Conservation (phyloP, 2,329 filamentous ascomycete genomes). For the Incumbomyces lentus region DNA sequence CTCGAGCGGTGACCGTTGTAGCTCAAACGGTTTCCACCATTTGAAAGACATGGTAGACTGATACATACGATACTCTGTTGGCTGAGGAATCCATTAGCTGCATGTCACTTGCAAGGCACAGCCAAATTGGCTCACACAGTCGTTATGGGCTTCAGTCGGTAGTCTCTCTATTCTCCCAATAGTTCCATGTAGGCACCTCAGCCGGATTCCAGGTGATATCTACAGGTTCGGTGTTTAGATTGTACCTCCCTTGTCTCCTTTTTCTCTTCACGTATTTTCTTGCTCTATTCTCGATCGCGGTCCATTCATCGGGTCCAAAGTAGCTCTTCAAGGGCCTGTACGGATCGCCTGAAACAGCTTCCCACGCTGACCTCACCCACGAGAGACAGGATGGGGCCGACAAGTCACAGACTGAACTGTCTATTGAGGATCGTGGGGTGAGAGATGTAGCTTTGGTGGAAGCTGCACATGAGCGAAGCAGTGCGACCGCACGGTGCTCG, state of each 20-base stretch:
- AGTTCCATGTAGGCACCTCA: constrained; percentile 20
- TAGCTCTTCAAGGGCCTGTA: constrained; percentile 13
- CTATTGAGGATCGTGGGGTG: neutral
- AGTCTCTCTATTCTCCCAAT: constrained; percentile 20
- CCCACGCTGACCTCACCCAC: constrained; percentile 18
- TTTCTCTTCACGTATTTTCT: constrained; percentile 20
- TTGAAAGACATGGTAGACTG: no score
- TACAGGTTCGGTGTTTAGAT: constrained; percentile 3
- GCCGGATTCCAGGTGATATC: constrained; percentile 11
- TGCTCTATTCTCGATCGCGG: constrained; percentile 15
- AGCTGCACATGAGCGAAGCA: constrained; percentile 12
- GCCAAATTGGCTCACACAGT: no score
- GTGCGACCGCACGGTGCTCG: constrained; percentile 12
- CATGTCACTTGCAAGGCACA: no score
- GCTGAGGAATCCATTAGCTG: no score
- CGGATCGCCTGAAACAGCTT: constrained; percentile 11
- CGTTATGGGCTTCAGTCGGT: constrained; percentile 8
- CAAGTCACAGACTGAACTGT: neutral
- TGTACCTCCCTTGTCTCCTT: constrained; percentile 14
- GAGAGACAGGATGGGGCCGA: constrained; percentile 11
- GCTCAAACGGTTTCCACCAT: no score
- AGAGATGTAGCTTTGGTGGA: neutral
- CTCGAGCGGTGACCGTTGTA: no score
- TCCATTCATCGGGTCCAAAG: constrained; percentile 17
- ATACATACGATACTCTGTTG: no score